Evolutionary conservation across 2,329 filamentous ascomycete genomes (phyloP).

Genomic region (Stachybotrys echinatus): DNA sequence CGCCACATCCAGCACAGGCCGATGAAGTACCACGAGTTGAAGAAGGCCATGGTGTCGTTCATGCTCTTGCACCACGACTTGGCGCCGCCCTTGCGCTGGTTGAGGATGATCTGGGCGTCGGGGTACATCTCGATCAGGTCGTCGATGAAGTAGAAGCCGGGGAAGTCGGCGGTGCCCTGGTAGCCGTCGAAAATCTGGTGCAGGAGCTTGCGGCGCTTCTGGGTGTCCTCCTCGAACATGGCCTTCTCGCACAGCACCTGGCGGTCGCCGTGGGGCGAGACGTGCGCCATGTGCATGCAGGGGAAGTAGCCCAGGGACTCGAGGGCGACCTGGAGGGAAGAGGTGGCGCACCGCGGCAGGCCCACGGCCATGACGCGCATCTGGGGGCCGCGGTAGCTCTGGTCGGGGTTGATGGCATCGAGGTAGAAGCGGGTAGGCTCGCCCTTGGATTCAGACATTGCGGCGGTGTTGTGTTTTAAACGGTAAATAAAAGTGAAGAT

Average conservation of each 20-base stretch:
- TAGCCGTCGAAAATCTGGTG: slow-evolving; percentile 24
- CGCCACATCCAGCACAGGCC: slow-evolving; percentile 17
- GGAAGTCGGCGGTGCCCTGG: slow-evolving; percentile 21
- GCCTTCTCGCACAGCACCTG: slow-evolving; percentile 18
- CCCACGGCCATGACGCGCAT: slow-evolving; percentile 22
- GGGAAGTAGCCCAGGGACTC: slow-evolving; percentile 21
- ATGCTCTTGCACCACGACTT: slow-evolving; percentile 20
- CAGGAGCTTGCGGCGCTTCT: slow-evolving; percentile 20
- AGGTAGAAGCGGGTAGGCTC: slow-evolving; percentile 8
- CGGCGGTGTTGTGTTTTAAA: too few species aligned
- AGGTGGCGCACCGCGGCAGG: slow-evolving; percentile 28
- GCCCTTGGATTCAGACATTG: too few species aligned
- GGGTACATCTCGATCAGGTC: slow-evolving; percentile 34
- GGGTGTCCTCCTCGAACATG: slow-evolving; percentile 17
- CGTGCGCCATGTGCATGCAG: slow-evolving; percentile 27
- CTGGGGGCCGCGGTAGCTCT: slow-evolving; percentile 7
- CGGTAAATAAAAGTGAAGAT: too few species aligned
- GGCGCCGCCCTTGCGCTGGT: slow-evolving; percentile 17
- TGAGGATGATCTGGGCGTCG: slow-evolving; percentile 24
- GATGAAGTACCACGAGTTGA: slow-evolving; percentile 18
- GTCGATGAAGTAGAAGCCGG: slow-evolving; percentile 23
- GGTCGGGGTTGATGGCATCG: slow-evolving; percentile 9
- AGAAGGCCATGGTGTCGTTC: slow-evolving; percentile 18
- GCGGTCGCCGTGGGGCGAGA: slow-evolving; percentile 16
- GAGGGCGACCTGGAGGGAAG: slow-evolving; percentile 27